Conservation (phyloP, 257 asterid species). For the Misopates orontium region DNA sequence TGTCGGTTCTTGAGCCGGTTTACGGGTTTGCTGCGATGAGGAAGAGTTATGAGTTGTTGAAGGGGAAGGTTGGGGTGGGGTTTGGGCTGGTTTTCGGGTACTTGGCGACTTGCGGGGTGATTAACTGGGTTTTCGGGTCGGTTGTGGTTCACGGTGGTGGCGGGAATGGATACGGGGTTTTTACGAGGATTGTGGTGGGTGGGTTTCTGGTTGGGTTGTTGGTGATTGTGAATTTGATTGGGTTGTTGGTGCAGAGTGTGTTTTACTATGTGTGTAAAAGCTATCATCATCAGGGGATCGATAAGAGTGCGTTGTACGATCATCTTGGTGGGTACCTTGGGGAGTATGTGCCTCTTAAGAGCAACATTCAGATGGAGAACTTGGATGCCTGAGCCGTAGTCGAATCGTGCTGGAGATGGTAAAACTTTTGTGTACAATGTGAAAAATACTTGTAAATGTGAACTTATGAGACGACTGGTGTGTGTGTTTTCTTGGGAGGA, state of each 20-base stretch:
- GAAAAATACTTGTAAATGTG: too few relatives aligned
- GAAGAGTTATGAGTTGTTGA: slow-evolving; percentile 67
- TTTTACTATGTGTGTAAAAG: slow-evolving; percentile 91
- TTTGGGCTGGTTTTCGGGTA: slow-evolving; percentile 65
- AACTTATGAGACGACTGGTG: too few relatives aligned
- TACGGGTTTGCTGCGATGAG: slow-evolving; percentile 67
- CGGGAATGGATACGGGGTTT: slow-evolving; percentile 48
- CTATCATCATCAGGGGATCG: slow-evolving; percentile 82
- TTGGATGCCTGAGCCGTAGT: too few relatives aligned
- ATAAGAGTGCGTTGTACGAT: slow-evolving; percentile 74
- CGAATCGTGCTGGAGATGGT: too few relatives aligned
- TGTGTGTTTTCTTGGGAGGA: too few relatives aligned
- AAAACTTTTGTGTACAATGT: too few relatives aligned
- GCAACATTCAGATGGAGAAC: too few relatives aligned
- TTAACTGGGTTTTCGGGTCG: slow-evolving; percentile 53
- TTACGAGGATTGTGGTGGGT: slow-evolving; percentile 64
- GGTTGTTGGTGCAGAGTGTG: slow-evolving; percentile 86
- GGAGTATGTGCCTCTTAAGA: slow-evolving; percentile 65
- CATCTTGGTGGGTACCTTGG: slow-evolving; percentile 96
- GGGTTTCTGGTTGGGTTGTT: slow-evolving; percentile 79
- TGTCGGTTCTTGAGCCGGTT: slow-evolving; percentile 77
- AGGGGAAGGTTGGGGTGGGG: slow-evolving; percentile 56
- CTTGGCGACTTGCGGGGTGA: slow-evolving; percentile 60
- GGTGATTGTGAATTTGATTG: slow-evolving; percentile 76
- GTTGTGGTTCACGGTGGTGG: slow-evolving; percentile 81